Evolutionary conservation across 805 yeast species (phyloP).

Genomic region (Candida peoriensis): DNA sequence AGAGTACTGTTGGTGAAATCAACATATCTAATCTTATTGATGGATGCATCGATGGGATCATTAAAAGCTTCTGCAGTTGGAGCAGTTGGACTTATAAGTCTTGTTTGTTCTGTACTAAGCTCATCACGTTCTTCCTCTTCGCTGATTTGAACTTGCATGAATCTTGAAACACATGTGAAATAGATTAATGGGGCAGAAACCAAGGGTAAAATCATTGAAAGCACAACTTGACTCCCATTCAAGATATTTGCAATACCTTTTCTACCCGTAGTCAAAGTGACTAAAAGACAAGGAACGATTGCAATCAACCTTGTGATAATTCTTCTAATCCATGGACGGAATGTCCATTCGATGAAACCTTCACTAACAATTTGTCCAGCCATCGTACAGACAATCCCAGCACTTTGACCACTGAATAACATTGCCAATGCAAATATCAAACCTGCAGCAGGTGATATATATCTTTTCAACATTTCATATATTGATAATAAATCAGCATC

Average conservation of each 20-base stretch:
- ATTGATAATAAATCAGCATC: constrained; percentile 82
- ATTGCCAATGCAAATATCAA: constrained; percentile 84
- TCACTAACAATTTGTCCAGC: constrained; percentile 94
- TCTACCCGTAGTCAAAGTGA: constrained; percentile 69
- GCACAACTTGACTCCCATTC: constrained; percentile 78
- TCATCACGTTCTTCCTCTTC: constrained; percentile 12
- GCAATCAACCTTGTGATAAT: constrained; percentile 80
- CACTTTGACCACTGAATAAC: constrained; percentile 88
- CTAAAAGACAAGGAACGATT: constrained; percentile 76
- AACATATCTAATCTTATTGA: constrained; percentile 2
- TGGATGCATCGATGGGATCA: constrained; percentile 1
- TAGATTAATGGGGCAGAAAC: constrained; percentile 84
- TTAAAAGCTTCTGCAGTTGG: background rate
- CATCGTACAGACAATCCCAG: constrained; percentile 89
- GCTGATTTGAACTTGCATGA: constrained; percentile 52
- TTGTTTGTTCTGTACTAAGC: constrained; percentile 4
- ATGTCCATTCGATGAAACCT: constrained; percentile 77
- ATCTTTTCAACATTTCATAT: constrained; percentile 61
- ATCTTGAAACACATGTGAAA: constrained; percentile 65
- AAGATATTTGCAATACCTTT: constrained; percentile 72
- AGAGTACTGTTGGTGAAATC: constrained; percentile 42
- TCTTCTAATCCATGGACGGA: constrained; percentile 79
- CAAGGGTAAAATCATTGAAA: constrained; percentile 75
- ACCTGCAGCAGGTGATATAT: constrained; percentile 83
- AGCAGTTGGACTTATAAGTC: background rate